Conservation (phyloP, 306 rosid genomes). For the Quillaja saponaria region DNA sequence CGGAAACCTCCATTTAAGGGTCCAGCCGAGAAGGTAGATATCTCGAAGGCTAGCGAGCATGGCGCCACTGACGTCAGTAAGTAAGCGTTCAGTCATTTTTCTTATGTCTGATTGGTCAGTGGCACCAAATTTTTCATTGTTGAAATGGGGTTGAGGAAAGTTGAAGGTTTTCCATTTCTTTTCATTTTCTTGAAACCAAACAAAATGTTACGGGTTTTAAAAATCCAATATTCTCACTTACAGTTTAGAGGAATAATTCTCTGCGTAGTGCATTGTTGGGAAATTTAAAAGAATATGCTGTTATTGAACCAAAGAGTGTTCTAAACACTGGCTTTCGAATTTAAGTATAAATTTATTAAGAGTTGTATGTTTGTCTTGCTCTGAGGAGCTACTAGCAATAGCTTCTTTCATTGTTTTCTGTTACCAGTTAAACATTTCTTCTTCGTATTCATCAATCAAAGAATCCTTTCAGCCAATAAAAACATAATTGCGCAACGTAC, state of each 20-base stretch:
- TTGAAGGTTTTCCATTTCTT: conserved; percentile 1
- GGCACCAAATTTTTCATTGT: background rate
- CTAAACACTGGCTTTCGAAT: no score
- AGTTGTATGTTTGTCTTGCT: no score
- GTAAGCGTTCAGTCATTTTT: background rate
- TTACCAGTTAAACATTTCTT: no score
- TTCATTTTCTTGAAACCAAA: conserved; percentile 4
- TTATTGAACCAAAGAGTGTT: no score
- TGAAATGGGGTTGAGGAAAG: conserved; percentile 5
- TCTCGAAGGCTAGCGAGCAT: conserved; percentile 37
- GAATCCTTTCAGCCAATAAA: no score
- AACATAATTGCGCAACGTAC: no score
- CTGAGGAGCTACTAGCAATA: no score
- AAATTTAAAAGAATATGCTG: no score
- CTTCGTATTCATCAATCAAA: no score
- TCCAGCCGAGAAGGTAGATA: conserved; percentile 37
- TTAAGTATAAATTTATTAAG: no score
- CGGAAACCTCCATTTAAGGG: conserved; percentile 46
- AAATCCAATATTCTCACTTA: background rate
- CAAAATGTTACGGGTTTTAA: background rate
- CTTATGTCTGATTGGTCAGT: background rate
- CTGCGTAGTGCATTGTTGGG: conserved; percentile 1
- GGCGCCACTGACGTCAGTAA: conserved; percentile 48
- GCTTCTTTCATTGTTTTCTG: no score
- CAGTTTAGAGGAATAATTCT: background rate